phyloP scores from a whole-genome alignment of 305 asterid species.

The Fraxinus greggii region DNA sequence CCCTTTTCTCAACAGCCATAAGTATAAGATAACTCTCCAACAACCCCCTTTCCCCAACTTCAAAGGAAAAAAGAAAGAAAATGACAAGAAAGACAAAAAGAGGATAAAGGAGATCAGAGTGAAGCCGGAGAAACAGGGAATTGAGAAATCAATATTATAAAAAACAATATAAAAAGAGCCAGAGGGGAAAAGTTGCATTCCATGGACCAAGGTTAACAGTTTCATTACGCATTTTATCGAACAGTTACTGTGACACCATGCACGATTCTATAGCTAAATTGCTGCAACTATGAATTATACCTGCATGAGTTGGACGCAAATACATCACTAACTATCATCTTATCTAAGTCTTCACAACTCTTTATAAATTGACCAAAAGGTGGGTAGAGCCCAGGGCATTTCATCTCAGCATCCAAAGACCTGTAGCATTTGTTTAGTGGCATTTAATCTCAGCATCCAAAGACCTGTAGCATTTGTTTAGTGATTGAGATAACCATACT shows the following conservation, averaged over 20 bases:
- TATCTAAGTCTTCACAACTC: slow-evolving; percentile 74
- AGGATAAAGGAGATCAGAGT: not conserved
- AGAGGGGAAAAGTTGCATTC: not conserved
- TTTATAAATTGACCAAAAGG: slow-evolving; percentile 59
- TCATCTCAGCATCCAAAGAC: slow-evolving; percentile 48
- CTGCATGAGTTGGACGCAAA: slow-evolving; percentile 97
- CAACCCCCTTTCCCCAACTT: not conserved
- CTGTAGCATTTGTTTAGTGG: slow-evolving; percentile 63
- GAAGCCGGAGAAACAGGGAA: not conserved
- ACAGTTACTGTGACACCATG: not conserved
- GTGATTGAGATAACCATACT: slow-evolving; percentile 78
- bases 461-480: slow-evolving; percentile 59
- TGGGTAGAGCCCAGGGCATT: slow-evolving; percentile 48
- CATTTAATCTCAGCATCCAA: slow-evolving; percentile 44
- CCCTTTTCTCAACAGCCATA: not conserved
- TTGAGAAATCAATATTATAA: not conserved
- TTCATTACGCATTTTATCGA: not conserved
- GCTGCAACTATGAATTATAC: slow-evolving; percentile 33
- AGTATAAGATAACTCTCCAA: not conserved
- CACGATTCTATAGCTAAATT: not conserved
- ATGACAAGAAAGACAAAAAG: not conserved
- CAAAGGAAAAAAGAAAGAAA: not conserved
- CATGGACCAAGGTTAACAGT: not conserved
- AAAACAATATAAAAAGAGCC: not conserved
- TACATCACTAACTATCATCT: slow-evolving; percentile 75